phyloP scores from a whole-genome alignment of 768 basidiomycete genomes.

The Macrocybe gigantea region DNA sequence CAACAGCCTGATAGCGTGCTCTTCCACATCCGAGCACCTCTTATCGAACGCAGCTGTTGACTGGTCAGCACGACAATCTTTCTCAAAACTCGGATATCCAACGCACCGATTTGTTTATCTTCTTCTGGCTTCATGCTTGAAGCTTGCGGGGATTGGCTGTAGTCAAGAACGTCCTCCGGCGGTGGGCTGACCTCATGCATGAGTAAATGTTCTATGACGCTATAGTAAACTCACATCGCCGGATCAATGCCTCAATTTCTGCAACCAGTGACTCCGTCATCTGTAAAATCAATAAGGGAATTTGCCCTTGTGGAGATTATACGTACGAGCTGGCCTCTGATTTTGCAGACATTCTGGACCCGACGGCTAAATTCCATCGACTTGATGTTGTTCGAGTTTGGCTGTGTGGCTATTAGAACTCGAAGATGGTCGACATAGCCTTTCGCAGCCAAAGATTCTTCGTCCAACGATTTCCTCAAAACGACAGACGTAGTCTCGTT shows the following conservation, averaged over 20 bases:
- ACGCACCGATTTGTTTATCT: conserved; percentile 7
- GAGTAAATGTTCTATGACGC: no score
- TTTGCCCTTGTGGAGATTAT: background rate
- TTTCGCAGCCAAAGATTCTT: conserved; percentile 12
- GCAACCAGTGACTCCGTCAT: background rate
- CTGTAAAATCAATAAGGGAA: background rate
- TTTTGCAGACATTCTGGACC: conserved; percentile 2
- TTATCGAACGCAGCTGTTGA: conserved; percentile 3
- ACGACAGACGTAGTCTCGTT: conserved; percentile 14
- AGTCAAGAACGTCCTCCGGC: no score
- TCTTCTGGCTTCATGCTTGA: background rate
- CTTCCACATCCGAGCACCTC: conserved; percentile 4
- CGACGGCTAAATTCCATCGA: conserved; percentile 3
- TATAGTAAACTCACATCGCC: no score
- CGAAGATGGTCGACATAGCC: conserved; percentile 20
- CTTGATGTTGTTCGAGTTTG: background rate
- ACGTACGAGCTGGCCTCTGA: conserved; percentile 2
- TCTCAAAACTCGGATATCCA: background rate
- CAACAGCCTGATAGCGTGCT: conserved; percentile 8
- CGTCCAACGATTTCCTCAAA: conserved; percentile 12
- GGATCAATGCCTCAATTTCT: background rate
- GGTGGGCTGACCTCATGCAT: no score
- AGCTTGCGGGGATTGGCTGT: no score
- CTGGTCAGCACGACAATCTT: background rate
- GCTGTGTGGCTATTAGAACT: conserved; percentile 5